Evolutionary conservation across 805 yeast species (phyloP).

Genomic region (Barnettozyma salicaria): DNA sequence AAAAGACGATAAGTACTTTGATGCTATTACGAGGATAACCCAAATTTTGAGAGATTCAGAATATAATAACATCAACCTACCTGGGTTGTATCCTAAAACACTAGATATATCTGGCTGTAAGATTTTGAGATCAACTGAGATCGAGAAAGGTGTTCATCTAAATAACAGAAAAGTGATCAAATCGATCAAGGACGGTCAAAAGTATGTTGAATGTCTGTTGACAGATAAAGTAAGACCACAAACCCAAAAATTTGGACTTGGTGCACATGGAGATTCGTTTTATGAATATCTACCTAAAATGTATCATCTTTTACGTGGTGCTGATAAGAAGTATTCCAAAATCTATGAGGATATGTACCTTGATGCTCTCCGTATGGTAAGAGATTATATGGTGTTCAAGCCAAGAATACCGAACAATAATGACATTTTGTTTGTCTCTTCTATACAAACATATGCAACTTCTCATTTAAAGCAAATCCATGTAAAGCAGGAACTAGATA

Average conservation of each 20-base stretch:
- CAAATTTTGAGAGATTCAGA: slow-evolving; percentile 31
- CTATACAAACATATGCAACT: slow-evolving; percentile 23
- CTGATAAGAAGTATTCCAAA: slow-evolving; percentile 25
- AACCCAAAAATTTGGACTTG: slow-evolving; percentile 29
- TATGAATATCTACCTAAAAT: slow-evolving; percentile 47
- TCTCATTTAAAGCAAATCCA: slow-evolving; percentile 12
- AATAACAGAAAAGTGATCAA: slow-evolving; percentile 32
- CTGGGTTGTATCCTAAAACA: slow-evolving; percentile 38
- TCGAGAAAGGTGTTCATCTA: slow-evolving; percentile 30
- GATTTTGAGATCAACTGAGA: slow-evolving; percentile 25
- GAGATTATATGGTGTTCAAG: slow-evolving; percentile 35
- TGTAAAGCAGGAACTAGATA: slow-evolving; percentile 29
- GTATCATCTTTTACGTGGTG: slow-evolving; percentile 37
- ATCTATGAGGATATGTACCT: slow-evolving; percentile 30
- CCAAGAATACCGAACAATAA: slow-evolving; percentile 41
- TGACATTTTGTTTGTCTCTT: slow-evolving; percentile 28
- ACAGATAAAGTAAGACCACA: slow-evolving; percentile 21
- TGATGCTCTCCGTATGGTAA: slow-evolving; percentile 33
- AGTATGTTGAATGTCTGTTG: slow-evolving; percentile 30
- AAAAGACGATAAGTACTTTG: slow-evolving; percentile 41
- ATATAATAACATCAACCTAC: slow-evolving; percentile 29
- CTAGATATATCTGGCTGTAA: slow-evolving; percentile 50
- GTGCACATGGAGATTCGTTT: slow-evolving; percentile 40
- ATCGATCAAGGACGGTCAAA: slow-evolving; percentile 27
- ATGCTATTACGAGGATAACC: slow-evolving; percentile 42